Conservation (phyloP, 805 yeast species). For the Lipomyces mesembrius region DNA sequence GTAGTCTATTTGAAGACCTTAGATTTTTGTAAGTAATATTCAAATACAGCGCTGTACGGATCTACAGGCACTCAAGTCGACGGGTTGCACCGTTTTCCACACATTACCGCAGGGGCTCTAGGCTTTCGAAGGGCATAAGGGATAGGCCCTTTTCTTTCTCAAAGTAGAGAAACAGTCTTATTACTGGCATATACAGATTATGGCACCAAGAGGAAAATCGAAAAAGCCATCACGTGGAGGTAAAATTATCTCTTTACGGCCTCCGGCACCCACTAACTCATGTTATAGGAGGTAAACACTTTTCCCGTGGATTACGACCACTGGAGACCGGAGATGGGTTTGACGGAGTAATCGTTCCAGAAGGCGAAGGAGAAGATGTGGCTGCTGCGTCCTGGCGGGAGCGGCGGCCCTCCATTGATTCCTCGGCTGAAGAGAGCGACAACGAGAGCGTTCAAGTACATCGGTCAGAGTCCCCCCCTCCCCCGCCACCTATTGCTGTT, state of each 20-base stretch:
- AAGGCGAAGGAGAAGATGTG: constrained; percentile 14
- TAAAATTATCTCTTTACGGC: constrained; percentile 1
- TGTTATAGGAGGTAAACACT: constrained; percentile 33
- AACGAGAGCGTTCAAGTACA: constrained; percentile 7
- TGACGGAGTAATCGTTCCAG: constrained; percentile 17
- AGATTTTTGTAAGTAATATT: background rate
- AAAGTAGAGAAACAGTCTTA: background rate
- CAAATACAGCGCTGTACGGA: background rate
- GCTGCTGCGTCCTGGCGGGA: constrained; percentile 4
- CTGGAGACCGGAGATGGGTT: constrained; percentile 12
- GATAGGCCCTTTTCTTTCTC: too few species aligned
- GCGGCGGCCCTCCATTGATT: constrained; percentile 1
- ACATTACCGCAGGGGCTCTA: too few species aligned
- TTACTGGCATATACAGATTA: background rate
- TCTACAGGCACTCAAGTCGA: too few species aligned
- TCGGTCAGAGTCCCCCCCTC: constrained; percentile 28
- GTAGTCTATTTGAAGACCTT: too few species aligned
- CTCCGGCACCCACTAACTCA: background rate
- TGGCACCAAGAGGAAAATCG: constrained; percentile 35
- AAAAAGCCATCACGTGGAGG: constrained; percentile 35
- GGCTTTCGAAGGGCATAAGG: too few species aligned
- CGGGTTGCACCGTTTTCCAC: too few species aligned
- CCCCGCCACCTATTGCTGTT: constrained; percentile 32
- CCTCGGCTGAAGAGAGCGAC: constrained; percentile 8
- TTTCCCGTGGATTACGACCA: constrained; percentile 27